Percentiles rank a stretch among this genome's conserved stretches.
Conservation (phyloP, 2,329 filamentous ascomycete species). For the Xylaria arbuscula region DNA sequence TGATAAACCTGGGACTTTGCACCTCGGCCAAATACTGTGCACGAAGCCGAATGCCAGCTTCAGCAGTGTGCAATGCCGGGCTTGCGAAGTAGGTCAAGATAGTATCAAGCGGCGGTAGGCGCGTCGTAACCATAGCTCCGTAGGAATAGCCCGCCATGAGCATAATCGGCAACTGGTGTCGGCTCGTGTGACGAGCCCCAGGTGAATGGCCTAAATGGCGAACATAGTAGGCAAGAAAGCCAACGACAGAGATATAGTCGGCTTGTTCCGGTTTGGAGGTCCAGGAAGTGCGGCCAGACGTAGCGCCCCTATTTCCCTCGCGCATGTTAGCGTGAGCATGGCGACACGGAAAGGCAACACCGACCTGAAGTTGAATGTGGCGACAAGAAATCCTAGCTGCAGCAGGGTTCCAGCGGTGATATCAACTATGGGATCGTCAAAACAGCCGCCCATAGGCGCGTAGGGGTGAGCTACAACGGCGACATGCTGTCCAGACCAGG, state of each 20-base stretch:
- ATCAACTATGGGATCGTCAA: slow-evolving; percentile 84
- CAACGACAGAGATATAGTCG: slow-evolving; percentile 86
- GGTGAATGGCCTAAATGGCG: slow-evolving; percentile 63
- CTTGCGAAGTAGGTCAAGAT: slow-evolving; percentile 70
- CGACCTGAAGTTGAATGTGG: slow-evolving; percentile 89
- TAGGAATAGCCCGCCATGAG: slow-evolving; percentile 88
- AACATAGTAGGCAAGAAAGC: slow-evolving; percentile 81
- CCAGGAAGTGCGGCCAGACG: slow-evolving; percentile 86
- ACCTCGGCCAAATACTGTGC: slow-evolving; percentile 75
- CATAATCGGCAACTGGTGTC: slow-evolving; percentile 45
- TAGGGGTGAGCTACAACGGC: slow-evolving; percentile 86
- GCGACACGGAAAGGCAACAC: slow-evolving; percentile 6
- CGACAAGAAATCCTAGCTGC: slow-evolving; percentile 77
- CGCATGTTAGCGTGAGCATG: slow-evolving; percentile 5
- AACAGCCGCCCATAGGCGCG: slow-evolving; percentile 84
- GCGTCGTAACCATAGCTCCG: slow-evolving; percentile 82
- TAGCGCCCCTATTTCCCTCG: slow-evolving; percentile 72
- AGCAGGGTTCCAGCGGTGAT: slow-evolving; percentile 72
- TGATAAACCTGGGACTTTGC: slow-evolving; percentile 62
- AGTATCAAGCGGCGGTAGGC: slow-evolving; percentile 71
- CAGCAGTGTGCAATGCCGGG: slow-evolving; percentile 65
- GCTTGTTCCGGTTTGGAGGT: slow-evolving; percentile 81
- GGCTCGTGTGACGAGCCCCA: slow-evolving; percentile 30
- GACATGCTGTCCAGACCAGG: slow-evolving; percentile 63
- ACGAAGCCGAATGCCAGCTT: slow-evolving; percentile 75